Evolutionary conservation across 2,329 filamentous ascomycete species (phyloP), one percentile per base, ranked within the genome.

Genomic region (Ceratocystis papillata): DNA sequence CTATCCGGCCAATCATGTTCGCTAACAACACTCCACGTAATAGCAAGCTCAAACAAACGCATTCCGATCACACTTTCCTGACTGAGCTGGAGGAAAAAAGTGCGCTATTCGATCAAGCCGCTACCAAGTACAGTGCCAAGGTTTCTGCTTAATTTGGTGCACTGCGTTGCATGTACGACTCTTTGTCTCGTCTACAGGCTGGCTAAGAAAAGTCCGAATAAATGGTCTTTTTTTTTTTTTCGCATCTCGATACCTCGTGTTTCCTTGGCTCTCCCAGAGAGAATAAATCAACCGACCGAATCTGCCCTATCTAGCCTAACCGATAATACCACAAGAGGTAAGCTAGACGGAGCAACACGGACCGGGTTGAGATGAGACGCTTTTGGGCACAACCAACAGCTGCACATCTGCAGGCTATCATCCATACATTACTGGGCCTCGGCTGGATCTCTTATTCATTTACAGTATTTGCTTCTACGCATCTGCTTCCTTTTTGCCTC

Each of bases 41-140:
- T 60, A 87, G 84, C 66, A 76, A 78, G 30, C 76, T 88, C 41
- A 77, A 83, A 75, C 81, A 80, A 64, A 77, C 78, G 17, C 81
- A 87, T 65, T 82, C 87, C 30, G 77, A 86, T 64, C 91, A 96
- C 75, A 77, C 83, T 44, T 79, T 94, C 69, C 75, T 96, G 67
- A 74, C 76, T 50, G 92, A 96, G 71, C 77, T 96, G 71, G 81
- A 85, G 72, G 89, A 90, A 77, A 97, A 96, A 86, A 90, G 85
- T 75, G 83, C 81, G n/a, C 77, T 91, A 67, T 97, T 97, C 73
- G 90, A 96, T 75, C 86, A 86, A 72, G 92, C 92, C 12, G 89
- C 89, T 22, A 80, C 84, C 30, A 97, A 96, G 78, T 97, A 94
- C 76, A 87, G 84, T 70, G 83, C 92, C 44, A 96, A 93, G 79